phyloP scores from a whole-genome alignment of 2,329 filamentous ascomycete genomes.

The Pseudocercospora vitis region DNA sequence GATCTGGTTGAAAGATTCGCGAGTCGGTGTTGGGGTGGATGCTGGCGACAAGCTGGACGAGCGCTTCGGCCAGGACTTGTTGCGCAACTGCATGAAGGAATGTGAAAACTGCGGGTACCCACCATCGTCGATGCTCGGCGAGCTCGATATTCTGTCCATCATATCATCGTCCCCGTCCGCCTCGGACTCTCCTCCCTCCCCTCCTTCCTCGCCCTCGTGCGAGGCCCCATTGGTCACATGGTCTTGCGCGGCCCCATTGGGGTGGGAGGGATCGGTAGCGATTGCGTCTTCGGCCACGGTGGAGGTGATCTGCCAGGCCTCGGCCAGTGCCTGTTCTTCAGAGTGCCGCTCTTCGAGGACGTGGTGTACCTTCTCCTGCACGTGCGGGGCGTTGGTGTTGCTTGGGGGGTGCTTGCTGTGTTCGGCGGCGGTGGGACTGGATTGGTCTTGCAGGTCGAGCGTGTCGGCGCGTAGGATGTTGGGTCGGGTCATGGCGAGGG shows the following conservation, averaged over 20 bases:
- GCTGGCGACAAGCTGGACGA: slow-evolving; percentile 45
- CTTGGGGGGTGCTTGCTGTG: slow-evolving; percentile 62
- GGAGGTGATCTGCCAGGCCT: slow-evolving; percentile 49
- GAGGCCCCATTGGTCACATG: slow-evolving; percentile 41
- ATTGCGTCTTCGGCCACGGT: slow-evolving; percentile 46
- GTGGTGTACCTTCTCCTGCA: slow-evolving; percentile 79
- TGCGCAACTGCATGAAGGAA: slow-evolving; percentile 15
- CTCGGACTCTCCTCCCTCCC: slow-evolving; percentile 39
- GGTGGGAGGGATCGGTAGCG: slow-evolving; percentile 53
- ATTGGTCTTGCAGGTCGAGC: slow-evolving; percentile 86
- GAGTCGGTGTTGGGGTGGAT: slow-evolving; percentile 29
- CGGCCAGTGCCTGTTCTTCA: slow-evolving; percentile 68
- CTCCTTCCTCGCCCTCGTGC: slow-evolving; percentile 34
- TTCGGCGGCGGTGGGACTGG: slow-evolving; percentile 79
- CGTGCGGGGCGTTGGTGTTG: slow-evolving; percentile 69
- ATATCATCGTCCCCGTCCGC: slow-evolving; percentile 72
- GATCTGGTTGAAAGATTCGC: slow-evolving; percentile 39
- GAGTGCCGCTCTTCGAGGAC: slow-evolving; percentile 71
- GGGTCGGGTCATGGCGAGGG: slow-evolving; percentile 26
- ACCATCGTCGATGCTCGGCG: slow-evolving; percentile 99
- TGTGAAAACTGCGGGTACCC: slow-evolving; percentile 58
- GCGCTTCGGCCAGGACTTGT: slow-evolving; percentile 42
- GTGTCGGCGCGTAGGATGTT: slow-evolving; percentile 64
- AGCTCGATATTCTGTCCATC: slow-evolving; percentile 98
- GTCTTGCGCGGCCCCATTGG: slow-evolving; percentile 50